phyloP scores from a whole-genome alignment of 257 asterid genomes.

The Capsicum rhomboideum region DNA sequence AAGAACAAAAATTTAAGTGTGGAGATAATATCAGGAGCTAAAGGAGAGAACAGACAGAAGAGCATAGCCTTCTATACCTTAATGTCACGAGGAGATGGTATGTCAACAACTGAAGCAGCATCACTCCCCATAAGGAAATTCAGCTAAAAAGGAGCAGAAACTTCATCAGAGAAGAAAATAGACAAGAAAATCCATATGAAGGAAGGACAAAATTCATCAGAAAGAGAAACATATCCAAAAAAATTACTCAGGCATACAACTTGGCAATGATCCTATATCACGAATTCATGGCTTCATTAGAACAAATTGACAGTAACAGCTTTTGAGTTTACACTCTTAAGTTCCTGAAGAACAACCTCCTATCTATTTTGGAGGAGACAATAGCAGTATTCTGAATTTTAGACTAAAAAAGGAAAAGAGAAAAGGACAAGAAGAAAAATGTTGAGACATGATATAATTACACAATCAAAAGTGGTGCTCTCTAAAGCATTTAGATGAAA shows the following conservation, averaged over 20 bases:
- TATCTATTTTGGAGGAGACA: neutral
- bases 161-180: neutral
- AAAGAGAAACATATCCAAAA: neutral
- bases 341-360: neutral
- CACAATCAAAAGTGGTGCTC: neutral
- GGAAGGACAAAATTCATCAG: neutral
- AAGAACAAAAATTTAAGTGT: neutral
- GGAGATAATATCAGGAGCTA: neutral
- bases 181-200: neutral
- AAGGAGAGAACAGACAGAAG: neutral
- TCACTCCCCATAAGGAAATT: conserved; percentile 52
- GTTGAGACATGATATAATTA: neutral
- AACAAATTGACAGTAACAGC: neutral
- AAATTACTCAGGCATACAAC: neutral
- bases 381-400: neutral
- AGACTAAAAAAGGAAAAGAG: neutral
- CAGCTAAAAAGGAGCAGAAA: neutral
- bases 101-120: conserved; percentile 3
- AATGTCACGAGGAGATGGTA: conserved; percentile 36
- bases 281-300: neutral
- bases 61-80: conserved; percentile 40
- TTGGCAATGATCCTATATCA: neutral
- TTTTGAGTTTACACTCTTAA: neutral
- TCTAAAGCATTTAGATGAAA: neutral
- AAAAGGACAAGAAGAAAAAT: neutral